Base-by-base conservation (phyloP, 176 grass and related monocot genomes). In the Oryza meridionalis region DNA sequence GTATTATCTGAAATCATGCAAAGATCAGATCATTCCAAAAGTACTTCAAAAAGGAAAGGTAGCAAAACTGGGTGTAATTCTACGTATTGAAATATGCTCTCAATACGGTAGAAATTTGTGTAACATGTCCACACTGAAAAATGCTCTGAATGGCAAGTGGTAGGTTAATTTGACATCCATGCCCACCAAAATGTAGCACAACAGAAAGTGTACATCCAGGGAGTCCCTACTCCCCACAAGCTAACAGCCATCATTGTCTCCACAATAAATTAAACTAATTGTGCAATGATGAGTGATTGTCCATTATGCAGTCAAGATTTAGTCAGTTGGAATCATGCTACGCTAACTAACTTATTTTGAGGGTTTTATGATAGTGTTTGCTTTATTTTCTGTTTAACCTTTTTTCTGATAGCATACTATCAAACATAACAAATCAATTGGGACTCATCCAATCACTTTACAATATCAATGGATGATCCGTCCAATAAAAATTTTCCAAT, bases 1-100 rank as follows among this genome's bases (percentile, higher is more conserved):
- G 72, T 82, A 72, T 47, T 31, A 91, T 73, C 92, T 94, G 87
- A 67, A 71, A 55, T 65, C 16, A 78, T 81, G 47, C 22, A 85
- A 29, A 81, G 10, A 47, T 77, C 79, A 63, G 31, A 45, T 63
- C 35, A 85, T 80, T 25, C 32, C 29, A 33, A 42, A 84, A 67
- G 4, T 51, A 61, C 71, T 33, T 24, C 21, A 45, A 75, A 85
- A 42, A 64, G 22, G 1, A 73, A 24, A 42, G 33, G 26, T 63
- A 16, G 14, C 9, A 78, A 69, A 16, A 11, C 3, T 14, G 16
- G 13, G 62, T 50, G 53, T 17, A 5, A 58, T 77, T 77, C 77
- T 17, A 58, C 0, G 1, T 21, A 58, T 21, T 58, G 16, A 17
- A 53, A 19, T 5, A 58, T 58, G 17, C 51, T 58, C 51, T 58